Percentiles rank a stretch among this genome's conserved stretches.
Evolutionary conservation across 2,329 filamentous ascomycete species (phyloP).

Genomic region (Diaporthe eres): DNA sequence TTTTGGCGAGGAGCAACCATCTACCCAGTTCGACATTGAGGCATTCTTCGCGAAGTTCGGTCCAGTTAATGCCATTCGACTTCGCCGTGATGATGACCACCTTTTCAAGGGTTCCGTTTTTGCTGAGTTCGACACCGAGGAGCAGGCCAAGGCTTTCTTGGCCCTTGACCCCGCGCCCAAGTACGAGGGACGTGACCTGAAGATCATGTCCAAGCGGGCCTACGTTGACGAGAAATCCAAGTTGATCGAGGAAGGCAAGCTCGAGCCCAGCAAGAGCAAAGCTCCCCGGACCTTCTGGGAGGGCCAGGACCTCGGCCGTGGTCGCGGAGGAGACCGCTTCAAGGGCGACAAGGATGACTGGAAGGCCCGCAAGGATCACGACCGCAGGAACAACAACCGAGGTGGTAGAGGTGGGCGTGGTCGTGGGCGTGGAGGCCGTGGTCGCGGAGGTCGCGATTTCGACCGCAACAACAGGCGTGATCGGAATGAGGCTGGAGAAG

Average conservation of each 20-base stretch:
- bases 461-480: constrained; percentile 56
- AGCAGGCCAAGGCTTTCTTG: constrained; percentile 85
- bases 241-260: constrained; percentile 78
- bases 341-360: constrained; percentile 69
- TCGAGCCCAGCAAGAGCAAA: constrained; percentile 68
- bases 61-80: constrained; percentile 84
- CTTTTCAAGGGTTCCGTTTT: constrained; percentile 97
- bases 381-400: constrained; percentile 72
- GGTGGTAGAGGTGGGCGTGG: constrained; percentile 59
- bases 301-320: constrained; percentile 58
- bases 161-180: constrained; percentile 83
- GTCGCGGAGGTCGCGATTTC: constrained; percentile 60
- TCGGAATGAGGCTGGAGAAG: constrained; percentile 51
- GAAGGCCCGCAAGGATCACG: constrained; percentile 74
- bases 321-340: constrained; percentile 53
- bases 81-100: constrained; percentile 81
- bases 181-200: constrained; percentile 84
- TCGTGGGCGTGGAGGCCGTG: constrained; percentile 55
- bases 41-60: constrained; percentile 89
- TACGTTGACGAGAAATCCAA: constrained; percentile 86
- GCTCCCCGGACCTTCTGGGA: constrained; percentile 62
- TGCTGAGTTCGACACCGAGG: constrained; percentile 88
- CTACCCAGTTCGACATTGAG: constrained; percentile 94
- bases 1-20: constrained; percentile 86
- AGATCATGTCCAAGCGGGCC: constrained; percentile 88